A percentile compares a stretch with the other conserved stretches of the same genome.
These are phyloP conservation scores for Skeletonema tropicum DNA, from an alignment of 108 stramenopile genomes.

Conservation along the genomic window DNA sequence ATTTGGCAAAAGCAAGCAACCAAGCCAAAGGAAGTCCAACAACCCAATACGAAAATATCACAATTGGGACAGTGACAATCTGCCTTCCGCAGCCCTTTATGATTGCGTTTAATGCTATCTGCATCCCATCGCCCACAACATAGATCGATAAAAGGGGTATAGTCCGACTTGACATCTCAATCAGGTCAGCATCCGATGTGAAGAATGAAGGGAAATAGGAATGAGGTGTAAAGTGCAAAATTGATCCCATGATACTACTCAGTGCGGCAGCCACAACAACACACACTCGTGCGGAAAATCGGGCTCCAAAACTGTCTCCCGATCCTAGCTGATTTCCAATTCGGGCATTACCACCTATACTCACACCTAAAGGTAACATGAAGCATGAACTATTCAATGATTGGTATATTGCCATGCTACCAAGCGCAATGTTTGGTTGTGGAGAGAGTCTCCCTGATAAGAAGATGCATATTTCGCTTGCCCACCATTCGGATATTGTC, in stretches of 20 bases:
- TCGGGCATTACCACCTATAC: conserved; percentile 52
- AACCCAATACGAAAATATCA: conserved; percentile 67
- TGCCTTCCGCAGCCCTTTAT: conserved; percentile 78
- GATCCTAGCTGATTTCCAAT: conserved; percentile 61
- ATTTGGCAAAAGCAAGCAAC: conserved; percentile 48
- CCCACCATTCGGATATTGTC: conserved; percentile 77
- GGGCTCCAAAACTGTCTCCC: conserved; percentile 27
- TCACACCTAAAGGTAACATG: conserved; percentile 59
- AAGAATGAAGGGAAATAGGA: conserved; percentile 59
- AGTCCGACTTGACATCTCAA: conserved; percentile 47
- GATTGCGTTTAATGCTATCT: conserved; percentile 61
- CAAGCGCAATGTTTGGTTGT: conserved; percentile 52
- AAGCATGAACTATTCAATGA: conserved; percentile 68
- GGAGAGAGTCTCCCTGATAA: conserved; percentile 59
- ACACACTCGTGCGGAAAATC: conserved; percentile 45
- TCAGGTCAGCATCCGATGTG: conserved; percentile 45
- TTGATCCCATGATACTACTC: conserved; percentile 39
- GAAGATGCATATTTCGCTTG: conserved; percentile 65
- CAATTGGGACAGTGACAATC: conserved; percentile 51
- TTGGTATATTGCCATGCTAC: conserved; percentile 75
- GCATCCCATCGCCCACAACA: conserved; percentile 74
- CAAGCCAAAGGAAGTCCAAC: conserved; percentile 69
- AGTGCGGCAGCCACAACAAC: conserved; percentile 30
- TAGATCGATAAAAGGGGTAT: conserved; percentile 63
- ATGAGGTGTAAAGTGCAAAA: conserved; percentile 56